Evolutionary conservation across 1,139 yeast species (phyloP).

Genomic region (Suhomyces ambrosiae): DNA sequence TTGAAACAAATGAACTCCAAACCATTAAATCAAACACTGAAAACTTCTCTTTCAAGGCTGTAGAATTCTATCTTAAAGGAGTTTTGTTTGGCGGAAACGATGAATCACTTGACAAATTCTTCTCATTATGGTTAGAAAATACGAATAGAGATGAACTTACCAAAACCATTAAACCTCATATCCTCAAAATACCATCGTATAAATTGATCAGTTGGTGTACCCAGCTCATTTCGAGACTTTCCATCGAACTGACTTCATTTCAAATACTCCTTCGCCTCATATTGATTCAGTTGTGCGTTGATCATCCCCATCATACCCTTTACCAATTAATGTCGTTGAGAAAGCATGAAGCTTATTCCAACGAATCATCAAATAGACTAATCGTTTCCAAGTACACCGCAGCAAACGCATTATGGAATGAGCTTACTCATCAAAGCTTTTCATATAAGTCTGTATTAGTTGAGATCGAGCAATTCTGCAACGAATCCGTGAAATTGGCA

Average conservation of each 20-base stretch:
- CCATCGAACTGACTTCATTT: conserved; percentile 50
- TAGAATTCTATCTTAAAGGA: conserved; percentile 61
- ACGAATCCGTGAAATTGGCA: conserved; percentile 55
- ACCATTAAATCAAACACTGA: conserved; percentile 38
- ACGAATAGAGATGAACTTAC: conserved; percentile 47
- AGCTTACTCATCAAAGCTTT: conserved; percentile 22
- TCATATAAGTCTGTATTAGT: conserved; percentile 27
- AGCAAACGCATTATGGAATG: conserved; percentile 50
- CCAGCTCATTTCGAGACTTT: conserved; percentile 76
- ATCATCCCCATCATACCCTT: conserved; percentile 78
- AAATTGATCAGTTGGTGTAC: conserved; percentile 80
- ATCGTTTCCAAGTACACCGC: conserved; percentile 53
- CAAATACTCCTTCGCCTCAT: conserved; percentile 57
- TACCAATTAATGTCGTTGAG: conserved; percentile 66
- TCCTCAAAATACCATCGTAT: conserved; percentile 51
- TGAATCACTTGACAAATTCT: conserved; percentile 72
- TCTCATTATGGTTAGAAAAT: conserved; percentile 83
- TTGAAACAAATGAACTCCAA: conserved; percentile 53
- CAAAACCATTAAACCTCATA: conserved; percentile 30
- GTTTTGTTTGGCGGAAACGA: conserved; percentile 51
- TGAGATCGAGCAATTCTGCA: conserved; percentile 53
- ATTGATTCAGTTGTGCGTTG: conserved; percentile 51
- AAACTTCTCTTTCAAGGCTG: conserved; percentile 55
- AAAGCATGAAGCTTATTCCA: conserved; percentile 41
- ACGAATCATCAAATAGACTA: conserved; percentile 31